A percentile compares a stretch with the other conserved stretches of the same genome.
Conservation (phyloP, 129 eudicot species). For the Escallonia rubra region DNA sequence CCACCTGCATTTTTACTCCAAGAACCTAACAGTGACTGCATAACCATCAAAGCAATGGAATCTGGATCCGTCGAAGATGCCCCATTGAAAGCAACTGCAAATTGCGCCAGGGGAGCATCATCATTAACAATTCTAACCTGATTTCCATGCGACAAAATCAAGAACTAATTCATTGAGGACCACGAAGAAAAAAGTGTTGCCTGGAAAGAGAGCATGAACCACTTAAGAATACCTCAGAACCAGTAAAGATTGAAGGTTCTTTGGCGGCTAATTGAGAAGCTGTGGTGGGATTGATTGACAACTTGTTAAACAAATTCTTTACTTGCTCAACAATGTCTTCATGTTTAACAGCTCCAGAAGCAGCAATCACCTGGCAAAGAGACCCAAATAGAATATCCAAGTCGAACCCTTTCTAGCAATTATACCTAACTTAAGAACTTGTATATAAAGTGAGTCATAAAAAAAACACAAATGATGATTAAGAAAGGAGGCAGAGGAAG, state of each 20-base stretch:
- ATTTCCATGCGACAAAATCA: slow-evolving; percentile 1
- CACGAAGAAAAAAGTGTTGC: not conserved
- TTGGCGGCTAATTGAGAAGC: slow-evolving; percentile 67
- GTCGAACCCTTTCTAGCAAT: not conserved
- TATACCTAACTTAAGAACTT: too few species aligned
- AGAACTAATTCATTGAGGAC: not conserved
- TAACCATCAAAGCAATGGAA: slow-evolving; percentile 76
- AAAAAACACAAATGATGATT: not conserved
- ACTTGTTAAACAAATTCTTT: slow-evolving; percentile 58
- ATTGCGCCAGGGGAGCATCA: slow-evolving; percentile 67
- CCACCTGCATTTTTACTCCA: slow-evolving; percentile 64
- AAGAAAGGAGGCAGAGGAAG: too few species aligned
- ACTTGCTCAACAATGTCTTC: slow-evolving; percentile 87
- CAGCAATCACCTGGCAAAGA: slow-evolving; percentile 62
- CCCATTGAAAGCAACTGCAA: slow-evolving; percentile 81
- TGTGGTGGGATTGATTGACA: slow-evolving; percentile 66
- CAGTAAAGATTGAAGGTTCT: slow-evolving; percentile 91
- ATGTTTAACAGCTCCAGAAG: slow-evolving; percentile 93
- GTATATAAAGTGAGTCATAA: not conserved
- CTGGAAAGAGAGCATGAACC: not conserved
- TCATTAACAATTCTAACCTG: slow-evolving; percentile 77
- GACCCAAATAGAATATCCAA: slow-evolving; percentile 4
- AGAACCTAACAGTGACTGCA: slow-evolving; percentile 72
- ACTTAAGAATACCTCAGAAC: slow-evolving; percentile 67
- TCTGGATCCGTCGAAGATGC: slow-evolving; percentile 85